A percentile compares a stretch with the other conserved stretches of the same genome.
Evolutionary conservation across 129 eudicot genomes (phyloP).

Genomic region (Pulicaria dysenterica): DNA sequence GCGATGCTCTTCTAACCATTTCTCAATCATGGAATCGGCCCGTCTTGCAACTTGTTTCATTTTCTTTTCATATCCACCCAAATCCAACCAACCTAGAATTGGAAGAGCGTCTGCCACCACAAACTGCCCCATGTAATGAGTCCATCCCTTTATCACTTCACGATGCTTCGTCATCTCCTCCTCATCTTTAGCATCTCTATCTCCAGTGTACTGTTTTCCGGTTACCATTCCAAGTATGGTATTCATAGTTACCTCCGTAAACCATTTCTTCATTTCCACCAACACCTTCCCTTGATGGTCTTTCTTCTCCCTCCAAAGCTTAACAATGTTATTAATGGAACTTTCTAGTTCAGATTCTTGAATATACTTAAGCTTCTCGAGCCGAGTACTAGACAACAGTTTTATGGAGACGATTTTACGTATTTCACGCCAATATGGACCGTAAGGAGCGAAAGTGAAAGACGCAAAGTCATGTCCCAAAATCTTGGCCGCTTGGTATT

Average conservation of each 20-base stretch:
- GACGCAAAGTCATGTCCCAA: constrained; percentile 24
- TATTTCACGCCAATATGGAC: constrained; percentile 37
- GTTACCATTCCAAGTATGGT: constrained; percentile 18
- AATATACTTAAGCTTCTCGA: constrained; percentile 24
- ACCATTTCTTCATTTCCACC: constrained; percentile 44
- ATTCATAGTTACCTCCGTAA: constrained; percentile 30
- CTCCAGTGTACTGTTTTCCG: constrained; percentile 19
- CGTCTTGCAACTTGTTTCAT: constrained; percentile 14
- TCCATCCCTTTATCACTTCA: constrained; percentile 13
- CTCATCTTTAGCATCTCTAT: neutral
- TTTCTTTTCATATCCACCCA: constrained; percentile 30
- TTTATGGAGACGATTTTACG: constrained; percentile 24
- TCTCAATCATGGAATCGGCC: constrained; percentile 18
- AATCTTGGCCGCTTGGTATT: constrained; percentile 2
- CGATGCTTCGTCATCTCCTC: constrained; percentile 19
- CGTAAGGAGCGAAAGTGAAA: constrained; percentile 28
- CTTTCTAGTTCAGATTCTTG: constrained; percentile 1
- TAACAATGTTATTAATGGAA: constrained; percentile 5
- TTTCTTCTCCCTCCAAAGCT: constrained; percentile 17
- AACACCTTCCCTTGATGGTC: neutral
- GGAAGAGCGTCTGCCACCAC: constrained; percentile 28
- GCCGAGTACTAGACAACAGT: constrained; percentile 25
- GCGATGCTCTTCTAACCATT: constrained; percentile 29
- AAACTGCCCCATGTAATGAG: constrained; percentile 18
- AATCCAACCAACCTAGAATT: constrained; percentile 32